Evolutionary conservation across 306 rosid genomes (phyloP).

Genomic region (Astragalus membranaceus): DNA sequence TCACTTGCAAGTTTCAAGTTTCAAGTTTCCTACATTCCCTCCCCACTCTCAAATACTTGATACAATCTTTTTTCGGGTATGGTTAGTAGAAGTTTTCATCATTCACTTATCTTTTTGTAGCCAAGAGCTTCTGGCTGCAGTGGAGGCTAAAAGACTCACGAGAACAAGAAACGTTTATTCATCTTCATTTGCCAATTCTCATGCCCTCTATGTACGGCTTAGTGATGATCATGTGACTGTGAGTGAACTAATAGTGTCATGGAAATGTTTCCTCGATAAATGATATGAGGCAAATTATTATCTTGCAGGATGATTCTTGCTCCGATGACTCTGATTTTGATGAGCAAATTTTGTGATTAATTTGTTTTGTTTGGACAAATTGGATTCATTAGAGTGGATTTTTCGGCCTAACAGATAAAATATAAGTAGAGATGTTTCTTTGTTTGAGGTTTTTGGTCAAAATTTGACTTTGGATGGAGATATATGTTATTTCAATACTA

Average conservation of each 20-base stretch:
- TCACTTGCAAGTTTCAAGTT: neutral
- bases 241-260: constrained; percentile 22
- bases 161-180: constrained; percentile 41
- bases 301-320: constrained; percentile 55
- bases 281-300: constrained; percentile 2
- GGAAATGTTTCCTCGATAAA: neutral
- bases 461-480: too few species aligned
- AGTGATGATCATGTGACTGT: constrained; percentile 50
- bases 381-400: too few species aligned
- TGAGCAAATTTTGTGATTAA: constrained; percentile 36
- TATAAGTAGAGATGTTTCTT: neutral
- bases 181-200: constrained; percentile 29
- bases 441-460: neutral
- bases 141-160: constrained; percentile 47
- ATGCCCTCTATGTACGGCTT: constrained; percentile 23
- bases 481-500: neutral
- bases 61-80: constrained; percentile 2
- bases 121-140: constrained; percentile 77
- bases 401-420: neutral
- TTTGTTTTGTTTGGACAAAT: neutral
- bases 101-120: constrained; percentile 33
- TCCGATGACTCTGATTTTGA: constrained; percentile 68
- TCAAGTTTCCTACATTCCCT: neutral
- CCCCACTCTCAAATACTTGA: neutral
- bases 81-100: neutral